A percentile compares a stretch with the other conserved stretches of the same genome.
These are phyloP conservation scores for Limnanthes douglasii DNA, from an alignment of 345 rosid species.

Conservation along the genomic window DNA sequence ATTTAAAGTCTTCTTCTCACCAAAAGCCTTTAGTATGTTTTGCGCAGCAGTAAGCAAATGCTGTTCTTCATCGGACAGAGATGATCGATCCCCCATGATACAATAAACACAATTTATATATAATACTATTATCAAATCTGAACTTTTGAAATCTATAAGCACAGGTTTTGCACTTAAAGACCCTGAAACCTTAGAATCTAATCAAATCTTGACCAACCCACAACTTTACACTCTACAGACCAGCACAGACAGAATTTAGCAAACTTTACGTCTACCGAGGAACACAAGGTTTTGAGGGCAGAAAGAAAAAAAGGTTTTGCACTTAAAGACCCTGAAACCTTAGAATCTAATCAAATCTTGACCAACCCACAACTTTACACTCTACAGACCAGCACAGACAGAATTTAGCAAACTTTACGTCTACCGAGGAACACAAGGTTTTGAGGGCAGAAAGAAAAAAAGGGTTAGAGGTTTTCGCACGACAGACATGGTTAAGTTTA, in stretches of 20 bases:
- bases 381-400: too few species aligned
- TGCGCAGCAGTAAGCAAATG: slow-evolving; percentile 52
- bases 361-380: too few species aligned
- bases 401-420: too few species aligned
- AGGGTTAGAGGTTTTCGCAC: background rate
- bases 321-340: too few species aligned
- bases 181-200: too few species aligned
- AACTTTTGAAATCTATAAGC: background rate
- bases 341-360: too few species aligned
- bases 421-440: background rate
- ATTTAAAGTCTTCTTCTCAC: slow-evolving; percentile 25
- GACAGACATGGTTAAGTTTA: background rate
- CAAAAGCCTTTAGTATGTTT: slow-evolving; percentile 45
- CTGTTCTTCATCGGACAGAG: slow-evolving; percentile 38
- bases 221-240: too few species aligned
- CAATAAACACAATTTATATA: slow-evolving; percentile 5
- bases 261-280: too few species aligned
- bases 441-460: background rate
- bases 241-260: too few species aligned
- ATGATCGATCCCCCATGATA: slow-evolving; percentile 6
- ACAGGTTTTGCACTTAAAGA: background rate
- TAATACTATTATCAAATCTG: background rate
- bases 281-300: background rate
- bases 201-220: too few species aligned
- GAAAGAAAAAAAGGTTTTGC: background rate